Base-by-base conservation (phyloP, 257 asterid genomes). In the Perilla frutescens region DNA sequence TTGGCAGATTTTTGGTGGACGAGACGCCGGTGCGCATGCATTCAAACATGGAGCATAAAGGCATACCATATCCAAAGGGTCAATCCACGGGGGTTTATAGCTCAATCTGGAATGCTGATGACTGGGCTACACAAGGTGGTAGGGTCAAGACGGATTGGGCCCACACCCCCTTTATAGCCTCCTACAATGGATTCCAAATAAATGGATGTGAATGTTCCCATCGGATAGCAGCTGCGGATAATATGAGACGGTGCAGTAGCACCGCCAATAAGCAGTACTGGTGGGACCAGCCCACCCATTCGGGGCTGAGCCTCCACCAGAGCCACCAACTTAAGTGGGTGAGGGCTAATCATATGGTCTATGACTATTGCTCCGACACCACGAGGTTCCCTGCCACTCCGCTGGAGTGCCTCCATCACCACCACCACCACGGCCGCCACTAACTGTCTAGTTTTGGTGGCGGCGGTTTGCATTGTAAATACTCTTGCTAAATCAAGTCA, bases 121-220 rank as follows among this genome's bases (percentile, higher is more conserved):
- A 92, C 63, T 92, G 97, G 97, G 97, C 97, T 26, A 90, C 97
- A 0, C 97, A 92, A 54, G 97, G 97, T 0, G 97, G 97, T 1
- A 70, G 78, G 29, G 91, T 92, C 1, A 90, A 92, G 81, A 92
- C 96, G 0, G 93, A 92, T 20, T 92, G 97, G 97, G 65, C 90
- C 1, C 88, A 92, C 11, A 94, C 96, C 29, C 97, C 97, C 0
- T 92, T 92, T 64, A 32, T 92, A 0, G 85, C 97, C 0, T 83
- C 91, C 3, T 92, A 90, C 76, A 84, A 1, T 8, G 93, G 88
- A 3, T 92, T 92, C 36, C 78, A 83, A 13, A 82, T 92, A 60
- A 66, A 90, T 14, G 93, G 86, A 1, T 90, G 97, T 11, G 90
- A 81, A 44, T 84, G 79, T 3, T 85, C 88, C 0, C 86, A 85